phyloP scores from a whole-genome alignment of 139 green algal genomes.

The Mesotaenium endlicherianum region DNA sequence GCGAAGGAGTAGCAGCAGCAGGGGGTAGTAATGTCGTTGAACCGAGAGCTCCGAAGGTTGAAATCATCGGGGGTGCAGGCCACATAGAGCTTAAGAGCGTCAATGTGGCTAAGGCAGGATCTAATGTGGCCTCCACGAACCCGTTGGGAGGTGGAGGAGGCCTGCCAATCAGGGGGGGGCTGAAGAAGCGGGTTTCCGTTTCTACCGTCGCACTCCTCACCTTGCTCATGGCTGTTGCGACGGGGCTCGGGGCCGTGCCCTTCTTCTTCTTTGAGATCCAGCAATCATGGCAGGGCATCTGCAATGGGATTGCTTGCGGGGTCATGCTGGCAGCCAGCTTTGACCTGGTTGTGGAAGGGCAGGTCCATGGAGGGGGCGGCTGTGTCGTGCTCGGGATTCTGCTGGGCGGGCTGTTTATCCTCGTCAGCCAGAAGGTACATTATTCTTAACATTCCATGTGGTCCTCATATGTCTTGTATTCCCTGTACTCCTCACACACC shows the following conservation, averaged over 20 bases:
- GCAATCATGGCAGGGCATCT: conserved; percentile 59
- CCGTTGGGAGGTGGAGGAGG: no score
- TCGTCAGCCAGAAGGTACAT: conserved; percentile 25
- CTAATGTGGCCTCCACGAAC: no score
- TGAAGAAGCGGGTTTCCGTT: conserved; percentile 26
- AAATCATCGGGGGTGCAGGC: no score
- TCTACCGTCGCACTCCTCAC: conserved; percentile 41
- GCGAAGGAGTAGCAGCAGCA: no score
- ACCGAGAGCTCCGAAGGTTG: no score
- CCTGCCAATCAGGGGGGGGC: no score
- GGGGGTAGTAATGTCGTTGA: no score
- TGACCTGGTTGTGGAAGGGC: conserved; percentile 87
- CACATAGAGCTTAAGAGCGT: no score
- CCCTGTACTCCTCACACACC: no score
- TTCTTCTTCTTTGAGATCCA: conserved; percentile 48
- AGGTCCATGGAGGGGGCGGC: conserved; percentile 63
- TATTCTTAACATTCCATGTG: no score
- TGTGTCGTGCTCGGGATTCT: conserved; percentile 47
- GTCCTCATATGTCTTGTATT: no score
- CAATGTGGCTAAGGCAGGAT: no score
- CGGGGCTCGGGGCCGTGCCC: conserved; percentile 42
- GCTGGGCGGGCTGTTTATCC: conserved; percentile 53
- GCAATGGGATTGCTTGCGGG: conserved; percentile 88
- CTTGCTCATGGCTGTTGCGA: conserved; percentile 48
- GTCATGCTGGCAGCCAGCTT: conserved; percentile 97